Percentiles rank a stretch among this genome's conserved stretches.
Evolutionary conservation across 1,284 basidiomycete species (phyloP).

Genomic region (Pseudomicrostroma phylloplanum): DNA sequence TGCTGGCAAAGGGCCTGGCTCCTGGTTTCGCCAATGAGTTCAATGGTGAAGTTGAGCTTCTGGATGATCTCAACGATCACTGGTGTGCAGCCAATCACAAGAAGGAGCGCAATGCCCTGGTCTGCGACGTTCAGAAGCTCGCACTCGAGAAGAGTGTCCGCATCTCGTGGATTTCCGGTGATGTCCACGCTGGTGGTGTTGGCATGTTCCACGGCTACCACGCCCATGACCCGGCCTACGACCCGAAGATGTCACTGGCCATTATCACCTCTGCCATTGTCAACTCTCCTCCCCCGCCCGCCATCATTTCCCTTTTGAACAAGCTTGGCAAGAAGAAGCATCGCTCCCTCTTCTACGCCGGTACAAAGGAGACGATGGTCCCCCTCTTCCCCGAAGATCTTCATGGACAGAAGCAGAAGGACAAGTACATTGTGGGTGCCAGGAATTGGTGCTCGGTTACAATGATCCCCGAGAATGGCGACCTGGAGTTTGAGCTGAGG

Average conservation of each 20-base stretch:
- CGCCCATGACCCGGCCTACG: constrained; percentile 33
- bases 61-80: constrained; percentile 65
- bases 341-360: constrained; percentile 52
- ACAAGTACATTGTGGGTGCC: constrained; percentile 69
- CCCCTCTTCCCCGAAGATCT: constrained; percentile 74
- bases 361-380: constrained; percentile 67
- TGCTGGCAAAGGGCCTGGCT: constrained; percentile 39
- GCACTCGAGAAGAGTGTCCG: constrained; percentile 36
- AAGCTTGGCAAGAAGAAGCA: constrained; percentile 75
- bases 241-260: constrained; percentile 45
- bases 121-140: constrained; percentile 57
- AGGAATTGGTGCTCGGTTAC: constrained; percentile 83
- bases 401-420: constrained; percentile 63
- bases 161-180: constrained; percentile 44
- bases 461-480: constrained; percentile 61
- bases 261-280: constrained; percentile 48
- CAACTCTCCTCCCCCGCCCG: constrained; percentile 62
- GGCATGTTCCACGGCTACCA: constrained; percentile 19
- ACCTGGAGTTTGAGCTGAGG: constrained; percentile 76
- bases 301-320: constrained; percentile 73
- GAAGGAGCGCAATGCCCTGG: constrained; percentile 83
- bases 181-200: constrained; percentile 40
- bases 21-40: constrained; percentile 47
- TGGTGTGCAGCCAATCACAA: constrained; percentile 59
- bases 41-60: constrained; percentile 48